Conservation (phyloP, 176 grass and related monocot species). For the Leersia perrieri region DNA sequence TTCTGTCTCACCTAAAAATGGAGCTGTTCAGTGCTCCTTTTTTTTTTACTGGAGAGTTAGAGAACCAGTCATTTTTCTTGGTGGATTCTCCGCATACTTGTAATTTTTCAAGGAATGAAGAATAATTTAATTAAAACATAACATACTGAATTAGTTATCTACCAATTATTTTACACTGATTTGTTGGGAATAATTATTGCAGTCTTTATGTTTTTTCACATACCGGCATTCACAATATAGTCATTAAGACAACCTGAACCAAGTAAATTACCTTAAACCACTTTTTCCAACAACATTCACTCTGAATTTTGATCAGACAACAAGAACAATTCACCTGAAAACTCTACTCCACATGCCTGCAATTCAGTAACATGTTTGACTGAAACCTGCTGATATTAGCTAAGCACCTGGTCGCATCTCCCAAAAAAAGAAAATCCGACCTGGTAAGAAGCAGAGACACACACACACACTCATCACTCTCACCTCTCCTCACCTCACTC, state of each 20-base stretch:
- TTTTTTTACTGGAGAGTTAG: background rate
- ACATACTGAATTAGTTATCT: background rate
- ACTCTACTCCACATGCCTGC: background rate
- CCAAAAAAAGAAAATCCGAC: slow-evolving; percentile 33
- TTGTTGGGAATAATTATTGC: too few species aligned
- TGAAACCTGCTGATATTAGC: background rate
- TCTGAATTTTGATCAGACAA: background rate
- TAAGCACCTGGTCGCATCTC: background rate
- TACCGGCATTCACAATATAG: background rate
- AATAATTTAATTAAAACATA: background rate
- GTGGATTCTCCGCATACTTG: too few species aligned
- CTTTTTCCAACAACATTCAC: background rate
- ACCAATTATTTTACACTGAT: background rate
- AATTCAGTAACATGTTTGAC: background rate
- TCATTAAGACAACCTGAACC: too few species aligned
- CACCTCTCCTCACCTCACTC: slow-evolving; percentile 15
- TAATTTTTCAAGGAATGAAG: background rate
- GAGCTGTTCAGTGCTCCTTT: background rate
- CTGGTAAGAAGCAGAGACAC: background rate
- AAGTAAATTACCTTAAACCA: too few species aligned
- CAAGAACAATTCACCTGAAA: background rate
- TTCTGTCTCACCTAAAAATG: background rate
- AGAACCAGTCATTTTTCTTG: background rate
- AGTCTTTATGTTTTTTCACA: background rate
- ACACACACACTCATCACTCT: background rate